Base-by-base conservation (phyloP, 495 filamentous ascomycete genomes). In the Penicillium herquei region DNA sequence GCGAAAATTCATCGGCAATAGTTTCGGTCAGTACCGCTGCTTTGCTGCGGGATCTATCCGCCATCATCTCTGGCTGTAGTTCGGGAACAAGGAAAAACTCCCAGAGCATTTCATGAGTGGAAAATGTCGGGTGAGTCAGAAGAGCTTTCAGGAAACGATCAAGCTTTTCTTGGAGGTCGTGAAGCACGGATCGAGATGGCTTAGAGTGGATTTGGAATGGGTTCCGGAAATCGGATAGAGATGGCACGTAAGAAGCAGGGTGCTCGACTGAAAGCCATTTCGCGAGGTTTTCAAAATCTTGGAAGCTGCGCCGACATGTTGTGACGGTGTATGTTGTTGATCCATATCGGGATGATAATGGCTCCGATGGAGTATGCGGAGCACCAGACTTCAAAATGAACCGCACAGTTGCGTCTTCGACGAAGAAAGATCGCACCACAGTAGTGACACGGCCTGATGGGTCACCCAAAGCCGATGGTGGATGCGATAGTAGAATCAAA, bases 31-130 rank as follows among this genome's bases (percentile, higher is more conserved):
- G 83, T 0, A 85, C 83, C 61, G 90, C 85, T 3, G 91, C 91
- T 70, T 99, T 99, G 49, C 87, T 82, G 39, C 82, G 85, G 57
- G 88, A 94, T 30, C 95, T 82, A 66, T 96, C 88, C 18, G 87
- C 89, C 83, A 98, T 91, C 83, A 89, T 87, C 13, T 92, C 84
- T 3, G 89, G 82, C 62, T 96, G 91, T 16, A 98, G 81, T 53
- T 99, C 95, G 2, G 95, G 95, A 13, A 98, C 93, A 2, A 99
- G 82, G 70, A 99, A 96, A 73, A 99, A 99, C 62, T 99, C 95
- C 95, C 95, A 99, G 7, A 99, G 78, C 81, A 97, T 89, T 75
- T 99, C 95, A 65, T 98, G 95, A 0, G 90, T 97, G 1, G 91
- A 84, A 68, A 99, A 98, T 6, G 94, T 97, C 3, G 95, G 88